These are phyloP conservation scores for Pyricularia pennisetigena DNA, from an alignment of 2,329 filamentous ascomycete genomes.

Conservation along the genomic window DNA sequence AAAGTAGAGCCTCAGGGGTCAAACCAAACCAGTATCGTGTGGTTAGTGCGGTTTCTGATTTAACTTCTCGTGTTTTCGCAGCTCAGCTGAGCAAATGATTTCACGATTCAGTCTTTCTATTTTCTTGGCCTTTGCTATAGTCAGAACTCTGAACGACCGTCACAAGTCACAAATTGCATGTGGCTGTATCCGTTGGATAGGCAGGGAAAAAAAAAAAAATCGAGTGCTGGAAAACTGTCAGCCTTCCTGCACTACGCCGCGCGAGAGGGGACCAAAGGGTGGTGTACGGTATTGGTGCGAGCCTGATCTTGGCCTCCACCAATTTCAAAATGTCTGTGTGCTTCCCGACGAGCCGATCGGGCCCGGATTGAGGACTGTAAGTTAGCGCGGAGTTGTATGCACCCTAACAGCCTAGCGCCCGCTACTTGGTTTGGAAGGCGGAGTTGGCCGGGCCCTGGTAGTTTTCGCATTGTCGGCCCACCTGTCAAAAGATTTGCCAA, in stretches of 20 bases:
- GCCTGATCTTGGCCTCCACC: background rate
- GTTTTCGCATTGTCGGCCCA: background rate
- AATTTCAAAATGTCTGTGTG: background rate
- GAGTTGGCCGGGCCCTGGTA: background rate
- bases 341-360: background rate
- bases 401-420: background rate
- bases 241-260: background rate
- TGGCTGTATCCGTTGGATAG: too few species aligned
- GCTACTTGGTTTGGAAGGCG: background rate
- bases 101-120: background rate
- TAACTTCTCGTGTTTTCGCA: background rate
- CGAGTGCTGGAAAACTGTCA: background rate
- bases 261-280: background rate
- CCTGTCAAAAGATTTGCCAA: background rate
- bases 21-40: background rate
- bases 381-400: background rate
- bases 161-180: background rate
- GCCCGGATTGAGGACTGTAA: background rate
- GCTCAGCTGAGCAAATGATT: background rate
- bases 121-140: background rate
- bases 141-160: background rate
- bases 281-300: background rate
- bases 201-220: background rate
- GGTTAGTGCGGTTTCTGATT: background rate
- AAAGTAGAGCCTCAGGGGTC: background rate